Percentiles rank a stretch among this genome's conserved stretches.
Evolutionary conservation across 257 asterid genomes (phyloP).

Genomic region (Verbascum thapsus): DNA sequence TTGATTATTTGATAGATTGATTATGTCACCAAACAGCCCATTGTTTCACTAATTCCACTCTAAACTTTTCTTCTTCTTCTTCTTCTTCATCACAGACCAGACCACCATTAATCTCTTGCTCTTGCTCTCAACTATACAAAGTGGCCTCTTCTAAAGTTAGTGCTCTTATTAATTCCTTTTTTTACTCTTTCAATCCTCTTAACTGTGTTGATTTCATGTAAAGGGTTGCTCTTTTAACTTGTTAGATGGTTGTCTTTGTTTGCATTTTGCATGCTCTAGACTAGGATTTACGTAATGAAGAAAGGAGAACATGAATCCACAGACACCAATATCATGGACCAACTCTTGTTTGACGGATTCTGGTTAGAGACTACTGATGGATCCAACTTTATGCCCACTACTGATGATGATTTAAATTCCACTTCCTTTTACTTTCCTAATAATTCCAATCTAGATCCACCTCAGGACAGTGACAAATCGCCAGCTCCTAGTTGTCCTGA

Average conservation of each 20-base stretch:
- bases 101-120: too few relatives aligned
- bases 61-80: too few relatives aligned
- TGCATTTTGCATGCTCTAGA: conserved; percentile 8
- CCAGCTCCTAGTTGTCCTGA: conserved; percentile 24
- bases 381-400: conserved; percentile 47
- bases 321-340: conserved; percentile 47
- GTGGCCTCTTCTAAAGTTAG: too few relatives aligned
- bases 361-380: conserved; percentile 61
- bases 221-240: conserved; percentile 48
- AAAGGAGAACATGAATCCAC: conserved; percentile 34
- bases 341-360: conserved; percentile 67
- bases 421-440: too few relatives aligned
- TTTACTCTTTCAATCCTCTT: too few relatives aligned
- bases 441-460: conserved; percentile 21
- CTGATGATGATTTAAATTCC: conserved; percentile 31
- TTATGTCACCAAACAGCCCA: too few relatives aligned
- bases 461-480: conserved; percentile 31
- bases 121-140: too few relatives aligned
- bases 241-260: conserved; percentile 47
- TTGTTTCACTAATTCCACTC: too few relatives aligned
- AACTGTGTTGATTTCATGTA: too few relatives aligned
- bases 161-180: too few relatives aligned
- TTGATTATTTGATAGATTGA: too few relatives aligned
- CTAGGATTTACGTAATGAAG: conserved; percentile 31
- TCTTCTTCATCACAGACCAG: too few relatives aligned